Evolutionary conservation across 2,329 filamentous ascomycete species (phyloP), one percentile per base, ranked within the genome.

Genomic region (Atkinsonella hypoxylon): DNA sequence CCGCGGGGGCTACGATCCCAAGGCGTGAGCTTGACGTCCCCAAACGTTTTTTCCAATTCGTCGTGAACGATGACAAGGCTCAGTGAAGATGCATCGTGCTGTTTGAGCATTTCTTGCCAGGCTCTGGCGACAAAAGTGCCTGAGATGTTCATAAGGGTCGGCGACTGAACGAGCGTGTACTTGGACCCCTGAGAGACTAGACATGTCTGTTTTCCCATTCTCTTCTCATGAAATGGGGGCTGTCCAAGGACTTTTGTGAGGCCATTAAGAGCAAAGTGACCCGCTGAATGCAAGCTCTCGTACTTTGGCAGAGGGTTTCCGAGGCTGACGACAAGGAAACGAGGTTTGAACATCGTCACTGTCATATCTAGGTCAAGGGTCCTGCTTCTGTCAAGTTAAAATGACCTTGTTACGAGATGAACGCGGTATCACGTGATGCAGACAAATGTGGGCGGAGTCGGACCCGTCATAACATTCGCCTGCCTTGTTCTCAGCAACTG

Each of bases 221-320:
- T 69, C 49, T 60, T 65, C 56, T 64, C 70, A 20, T 61, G 62
- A 59, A 85, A 82, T 0, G 67, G 51, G 0, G 81, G 72, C 55
- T 79, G 72, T 2, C 56, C 54, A 4, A 69, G 58, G 13, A 63
- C 58, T 15, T 68, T 71, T 18, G 75, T 73, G 9, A 91, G 69
- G 2, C 77, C 72, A 49, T 78, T 72, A 56, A 95, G 78, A 44
- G 89, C 78, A 51, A 82, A 78, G 70, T 97, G 91, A 11, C 90
- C 93, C 13, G 89, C 89, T 22, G 83, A 90, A 69, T 97, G 93
- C 8, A 91, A 81, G 18, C 87, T 94, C 55, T 84, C 76, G 56
- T 79, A 78, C 67, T 91, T 90, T 2, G 81, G 72, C 7, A 77
- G 73, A 7, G 87, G 89, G 60, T 97, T 97, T 58, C 93, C 93